Evolutionary conservation across 208 protist species (phyloP).

Genomic region (Trypanosoma melophagium): DNA sequence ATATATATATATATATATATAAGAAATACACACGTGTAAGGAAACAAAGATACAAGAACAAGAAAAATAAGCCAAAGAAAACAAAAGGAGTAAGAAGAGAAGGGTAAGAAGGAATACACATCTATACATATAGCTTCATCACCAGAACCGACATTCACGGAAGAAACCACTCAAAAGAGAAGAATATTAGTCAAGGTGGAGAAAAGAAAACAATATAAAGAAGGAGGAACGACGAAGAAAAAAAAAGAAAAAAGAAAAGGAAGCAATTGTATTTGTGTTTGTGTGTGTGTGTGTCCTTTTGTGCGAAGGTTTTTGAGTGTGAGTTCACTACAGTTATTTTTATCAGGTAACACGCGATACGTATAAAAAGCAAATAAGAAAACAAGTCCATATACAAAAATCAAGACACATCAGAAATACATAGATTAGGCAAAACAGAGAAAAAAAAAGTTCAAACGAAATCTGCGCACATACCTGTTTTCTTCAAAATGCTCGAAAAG

Average conservation of each 20-base stretch:
- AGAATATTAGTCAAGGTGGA: background rate
- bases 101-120: background rate
- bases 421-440: background rate
- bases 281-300: slow-evolving; percentile 12
- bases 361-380: too few species aligned
- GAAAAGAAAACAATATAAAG: slow-evolving; percentile 8
- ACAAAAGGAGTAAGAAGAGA: slow-evolving; percentile 4
- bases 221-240: background rate
- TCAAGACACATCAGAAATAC: too few species aligned
- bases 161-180: background rate
- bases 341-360: too few species aligned
- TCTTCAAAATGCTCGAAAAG: slow-evolving; percentile 76
- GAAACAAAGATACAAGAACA: background rate
- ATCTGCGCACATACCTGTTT: background rate
- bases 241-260: slow-evolving; percentile 3
- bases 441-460: background rate
- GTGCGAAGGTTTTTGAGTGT: background rate
- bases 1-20: too few species aligned
- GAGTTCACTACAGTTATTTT: too few species aligned
- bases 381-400: too few species aligned
- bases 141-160: background rate
- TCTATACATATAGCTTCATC: background rate
- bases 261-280: background rate
- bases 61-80: slow-evolving; percentile 7
- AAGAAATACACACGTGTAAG: background rate